phyloP scores from a whole-genome alignment of 2,329 filamentous ascomycete genomes.

The Coccinonectria pachysandricola region DNA sequence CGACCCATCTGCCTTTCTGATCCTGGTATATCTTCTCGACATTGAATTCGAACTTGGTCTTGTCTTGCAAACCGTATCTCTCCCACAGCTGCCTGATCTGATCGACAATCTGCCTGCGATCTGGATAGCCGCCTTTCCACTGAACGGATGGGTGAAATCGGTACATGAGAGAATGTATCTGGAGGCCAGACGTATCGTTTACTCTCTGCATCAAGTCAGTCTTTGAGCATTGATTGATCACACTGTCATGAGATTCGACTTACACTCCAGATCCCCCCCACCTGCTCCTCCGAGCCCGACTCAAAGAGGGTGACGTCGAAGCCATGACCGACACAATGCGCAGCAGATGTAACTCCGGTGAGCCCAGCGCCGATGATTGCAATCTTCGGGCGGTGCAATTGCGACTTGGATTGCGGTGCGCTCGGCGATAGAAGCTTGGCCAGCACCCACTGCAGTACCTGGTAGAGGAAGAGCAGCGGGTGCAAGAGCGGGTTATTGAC shows the following conservation, averaged over 20 bases:
- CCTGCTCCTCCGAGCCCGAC: constrained; percentile 49
- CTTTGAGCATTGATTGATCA: background rate
- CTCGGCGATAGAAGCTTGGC: constrained; percentile 57
- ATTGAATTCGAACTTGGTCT: constrained; percentile 60
- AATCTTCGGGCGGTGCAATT: constrained; percentile 52
- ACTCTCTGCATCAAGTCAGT: too few species aligned
- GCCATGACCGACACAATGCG: constrained; percentile 76
- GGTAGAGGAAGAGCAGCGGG: constrained; percentile 52
- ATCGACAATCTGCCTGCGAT: constrained; percentile 62
- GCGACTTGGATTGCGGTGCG: constrained; percentile 49
- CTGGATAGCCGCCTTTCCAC: constrained; percentile 68
- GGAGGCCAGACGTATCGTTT: constrained; percentile 71
- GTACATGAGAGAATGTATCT: constrained; percentile 83
- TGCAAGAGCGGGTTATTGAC: constrained; percentile 35
- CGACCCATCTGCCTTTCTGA: constrained; percentile 59
- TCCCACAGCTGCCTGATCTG: constrained; percentile 67
- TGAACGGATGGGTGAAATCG: constrained; percentile 72
- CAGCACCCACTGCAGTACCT: constrained; percentile 54
- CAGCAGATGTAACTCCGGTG: constrained; percentile 66
- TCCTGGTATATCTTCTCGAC: constrained; percentile 63
- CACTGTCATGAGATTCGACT: constrained; percentile 18
- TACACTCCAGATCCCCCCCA: constrained; percentile 77
- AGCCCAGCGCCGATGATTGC: constrained; percentile 63
- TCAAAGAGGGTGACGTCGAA: constrained; percentile 78
- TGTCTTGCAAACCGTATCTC: constrained; percentile 58